Conservation (phyloP, 1,284 basidiomycete species). For the Cystobasidiaceae sp. region DNA sequence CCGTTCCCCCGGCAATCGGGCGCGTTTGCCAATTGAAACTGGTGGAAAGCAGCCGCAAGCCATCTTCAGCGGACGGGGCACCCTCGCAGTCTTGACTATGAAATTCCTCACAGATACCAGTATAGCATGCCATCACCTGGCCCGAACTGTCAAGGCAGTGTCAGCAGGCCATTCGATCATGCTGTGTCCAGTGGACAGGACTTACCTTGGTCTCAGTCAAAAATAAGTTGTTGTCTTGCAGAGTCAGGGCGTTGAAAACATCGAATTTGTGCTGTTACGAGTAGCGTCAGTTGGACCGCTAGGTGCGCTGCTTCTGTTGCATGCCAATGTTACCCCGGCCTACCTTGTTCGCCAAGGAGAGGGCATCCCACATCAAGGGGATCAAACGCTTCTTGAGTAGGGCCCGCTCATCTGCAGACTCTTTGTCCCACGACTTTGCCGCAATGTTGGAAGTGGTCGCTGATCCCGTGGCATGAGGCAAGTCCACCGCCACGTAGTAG, state of each 20-base stretch:
- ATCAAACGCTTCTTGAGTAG: conserved; percentile 66
- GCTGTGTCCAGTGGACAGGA: not conserved
- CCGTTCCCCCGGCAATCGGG: conserved; percentile 22
- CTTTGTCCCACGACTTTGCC: conserved; percentile 45
- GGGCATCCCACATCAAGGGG: conserved; percentile 55
- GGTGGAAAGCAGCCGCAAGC: not conserved
- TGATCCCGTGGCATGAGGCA: not conserved
- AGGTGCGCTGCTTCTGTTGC: not conserved
- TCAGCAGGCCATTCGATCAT: not conserved
- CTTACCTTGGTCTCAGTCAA: conserved; percentile 59
- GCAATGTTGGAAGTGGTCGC: conserved; percentile 19
- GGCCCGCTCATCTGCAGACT: conserved; percentile 57
- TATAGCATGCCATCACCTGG: conserved; percentile 39
- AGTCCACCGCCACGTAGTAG: conserved; percentile 74
- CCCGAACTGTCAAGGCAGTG: conserved; percentile 32
- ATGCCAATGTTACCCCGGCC: not conserved
- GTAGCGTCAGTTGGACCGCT: not conserved
- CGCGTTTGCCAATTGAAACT: conserved; percentile 22
- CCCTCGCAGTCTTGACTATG: not conserved
- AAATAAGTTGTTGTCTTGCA: conserved; percentile 88
- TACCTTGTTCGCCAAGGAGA: conserved; percentile 40
- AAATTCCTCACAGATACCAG: conserved; percentile 33
- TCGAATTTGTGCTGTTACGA: conserved; percentile 68
- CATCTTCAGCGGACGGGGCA: not conserved
- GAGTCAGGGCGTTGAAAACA: conserved; percentile 88